These are phyloP conservation scores for Talaromyces sp. DNA, from an alignment of 2,329 filamentous ascomycete genomes.

Conservation along the genomic window DNA sequence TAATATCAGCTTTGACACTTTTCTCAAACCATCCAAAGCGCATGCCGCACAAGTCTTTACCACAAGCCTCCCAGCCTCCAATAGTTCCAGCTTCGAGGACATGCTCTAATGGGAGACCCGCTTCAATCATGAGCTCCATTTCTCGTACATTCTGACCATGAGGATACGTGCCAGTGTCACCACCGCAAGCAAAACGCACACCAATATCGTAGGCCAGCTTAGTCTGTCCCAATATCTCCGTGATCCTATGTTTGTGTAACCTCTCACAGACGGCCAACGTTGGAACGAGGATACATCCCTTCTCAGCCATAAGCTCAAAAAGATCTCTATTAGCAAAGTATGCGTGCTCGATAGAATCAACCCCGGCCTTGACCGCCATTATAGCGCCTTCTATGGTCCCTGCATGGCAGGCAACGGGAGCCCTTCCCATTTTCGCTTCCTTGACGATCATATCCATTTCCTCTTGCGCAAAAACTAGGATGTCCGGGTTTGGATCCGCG, in stretches of 20 bases:
- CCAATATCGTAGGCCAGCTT: slow-evolving; percentile 46
- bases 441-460: slow-evolving; percentile 50
- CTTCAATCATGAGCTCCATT: slow-evolving; percentile 51
- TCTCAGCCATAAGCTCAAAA: slow-evolving; percentile 41
- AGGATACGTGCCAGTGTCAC: slow-evolving; percentile 51
- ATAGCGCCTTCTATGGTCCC: slow-evolving; percentile 37
- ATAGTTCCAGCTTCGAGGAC: slow-evolving; percentile 49
- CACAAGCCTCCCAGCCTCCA: slow-evolving; percentile 54
- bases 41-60: slow-evolving; percentile 48
- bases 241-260: slow-evolving; percentile 22
- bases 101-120: slow-evolving; percentile 48
- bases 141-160: slow-evolving; percentile 53
- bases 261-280: slow-evolving; percentile 47
- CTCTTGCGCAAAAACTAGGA: slow-evolving; percentile 44
- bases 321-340: slow-evolving; percentile 35
- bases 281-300: slow-evolving; percentile 49
- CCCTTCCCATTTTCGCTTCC: slow-evolving; percentile 40
- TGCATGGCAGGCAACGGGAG: slow-evolving; percentile 21
- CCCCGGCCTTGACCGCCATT: slow-evolving; percentile 46
- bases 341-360: slow-evolving; percentile 47
- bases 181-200: slow-evolving; percentile 46
- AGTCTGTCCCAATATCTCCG: slow-evolving; percentile 33
- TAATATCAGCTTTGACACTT: slow-evolving; percentile 49
- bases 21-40: slow-evolving; percentile 51
- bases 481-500: slow-evolving; percentile 37